These are phyloP conservation scores for Combretum micranthum DNA, from an alignment of 345 rosid genomes.

Conservation along the genomic window DNA sequence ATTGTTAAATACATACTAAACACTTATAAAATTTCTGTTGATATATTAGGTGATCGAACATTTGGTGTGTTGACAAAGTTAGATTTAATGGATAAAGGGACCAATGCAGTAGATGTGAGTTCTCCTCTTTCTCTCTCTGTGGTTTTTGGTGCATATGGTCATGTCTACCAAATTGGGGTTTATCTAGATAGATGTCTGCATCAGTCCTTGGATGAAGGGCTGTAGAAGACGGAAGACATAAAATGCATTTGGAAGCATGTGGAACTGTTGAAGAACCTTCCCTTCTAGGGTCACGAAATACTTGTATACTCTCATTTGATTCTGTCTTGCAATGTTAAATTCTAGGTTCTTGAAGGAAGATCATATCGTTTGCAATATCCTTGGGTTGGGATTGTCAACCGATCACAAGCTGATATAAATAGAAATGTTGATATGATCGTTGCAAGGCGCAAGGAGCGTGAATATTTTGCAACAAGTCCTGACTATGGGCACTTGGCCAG, in stretches of 20 bases:
- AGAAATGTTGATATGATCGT: slow-evolving; percentile 82
- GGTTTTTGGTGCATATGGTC: background rate
- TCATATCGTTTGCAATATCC: slow-evolving; percentile 79
- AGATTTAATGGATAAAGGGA: slow-evolving; percentile 98
- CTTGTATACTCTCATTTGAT: background rate
- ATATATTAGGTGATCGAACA: slow-evolving; percentile 69
- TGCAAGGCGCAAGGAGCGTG: slow-evolving; percentile 81
- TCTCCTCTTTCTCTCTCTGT: slow-evolving; percentile 10
- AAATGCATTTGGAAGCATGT: background rate
- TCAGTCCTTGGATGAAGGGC: too few relatives aligned
- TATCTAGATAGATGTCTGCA: background rate
- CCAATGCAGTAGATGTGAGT: slow-evolving; percentile 82
- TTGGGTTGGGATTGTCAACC: slow-evolving; percentile 98
- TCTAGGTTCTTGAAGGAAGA: slow-evolving; percentile 91
- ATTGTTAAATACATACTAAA: background rate
- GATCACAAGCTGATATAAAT: slow-evolving; percentile 97
- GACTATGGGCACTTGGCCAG: slow-evolving; percentile 87
- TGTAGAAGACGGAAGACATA: background rate
- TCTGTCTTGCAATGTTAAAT: slow-evolving; percentile 2
- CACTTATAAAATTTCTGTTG: background rate
- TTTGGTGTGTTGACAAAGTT: slow-evolving; percentile 97
- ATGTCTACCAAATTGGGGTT: background rate
- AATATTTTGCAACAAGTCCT: slow-evolving; percentile 83
- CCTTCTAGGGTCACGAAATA: background rate
- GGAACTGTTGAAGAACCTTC: background rate